phyloP scores from a whole-genome alignment of 805 yeast genomes.

The Metschnikowia amazonensis region DNA sequence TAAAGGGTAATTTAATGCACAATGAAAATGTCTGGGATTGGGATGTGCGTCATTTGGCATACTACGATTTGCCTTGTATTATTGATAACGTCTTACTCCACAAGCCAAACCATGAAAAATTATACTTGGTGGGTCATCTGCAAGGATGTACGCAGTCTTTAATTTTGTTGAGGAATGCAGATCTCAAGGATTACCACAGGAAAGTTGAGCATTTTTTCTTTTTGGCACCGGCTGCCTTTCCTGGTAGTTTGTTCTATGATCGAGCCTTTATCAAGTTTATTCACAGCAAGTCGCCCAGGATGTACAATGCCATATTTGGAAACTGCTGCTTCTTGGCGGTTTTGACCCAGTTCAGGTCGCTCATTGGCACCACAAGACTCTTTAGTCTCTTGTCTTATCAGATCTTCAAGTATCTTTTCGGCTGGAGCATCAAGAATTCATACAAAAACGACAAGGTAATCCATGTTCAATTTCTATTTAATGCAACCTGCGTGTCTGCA shows the following conservation, averaged over 20 bases:
- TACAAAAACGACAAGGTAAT: slow-evolving; percentile 56
- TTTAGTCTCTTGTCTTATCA: slow-evolving; percentile 67
- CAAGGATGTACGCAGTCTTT: slow-evolving; percentile 92
- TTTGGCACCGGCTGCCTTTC: slow-evolving; percentile 87
- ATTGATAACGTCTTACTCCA: slow-evolving; percentile 54
- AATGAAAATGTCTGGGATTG: slow-evolving; percentile 80
- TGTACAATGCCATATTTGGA: slow-evolving; percentile 63
- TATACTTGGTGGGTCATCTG: slow-evolving; percentile 76
- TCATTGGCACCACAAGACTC: slow-evolving; percentile 35
- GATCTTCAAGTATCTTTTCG: slow-evolving; percentile 83
- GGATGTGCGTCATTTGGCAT: slow-evolving; percentile 84
- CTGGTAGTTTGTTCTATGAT: slow-evolving; percentile 69
- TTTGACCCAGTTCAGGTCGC: slow-evolving; percentile 56
- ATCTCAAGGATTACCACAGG: slow-evolving; percentile 36
- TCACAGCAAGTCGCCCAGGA: slow-evolving; percentile 44
- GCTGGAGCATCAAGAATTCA: slow-evolving; percentile 81
- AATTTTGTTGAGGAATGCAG: slow-evolving; percentile 52
- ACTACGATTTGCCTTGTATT: slow-evolving; percentile 71
- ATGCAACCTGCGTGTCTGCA: slow-evolving; percentile 79
- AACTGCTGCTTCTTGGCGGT: slow-evolving; percentile 72
- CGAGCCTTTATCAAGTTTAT: slow-evolving; percentile 60
- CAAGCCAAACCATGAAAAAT: slow-evolving; percentile 38
- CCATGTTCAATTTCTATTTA: slow-evolving; percentile 74
- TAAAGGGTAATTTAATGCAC: slow-evolving; percentile 33
- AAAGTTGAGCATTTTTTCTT: slow-evolving; percentile 69